phyloP scores from a whole-genome alignment of 495 filamentous ascomycete genomes.

The Penicillium atrosanguineum region DNA sequence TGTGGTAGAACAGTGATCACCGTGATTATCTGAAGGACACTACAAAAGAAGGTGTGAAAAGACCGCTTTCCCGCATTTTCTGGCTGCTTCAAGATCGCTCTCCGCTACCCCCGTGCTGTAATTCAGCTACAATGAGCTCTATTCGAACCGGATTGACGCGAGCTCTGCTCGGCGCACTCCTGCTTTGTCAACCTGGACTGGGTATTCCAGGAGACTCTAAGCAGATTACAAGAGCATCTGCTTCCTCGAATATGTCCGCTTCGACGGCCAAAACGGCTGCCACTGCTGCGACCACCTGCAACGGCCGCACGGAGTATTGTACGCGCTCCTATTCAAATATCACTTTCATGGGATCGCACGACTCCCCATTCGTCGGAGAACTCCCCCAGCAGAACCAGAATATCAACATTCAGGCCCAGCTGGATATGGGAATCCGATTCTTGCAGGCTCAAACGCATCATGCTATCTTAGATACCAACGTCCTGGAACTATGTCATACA shows the following conservation, averaged over 20 bases:
- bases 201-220: neutral
- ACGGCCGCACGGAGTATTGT: constrained; percentile 65
- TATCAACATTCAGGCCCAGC: constrained; percentile 60
- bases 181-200: constrained; percentile 11
- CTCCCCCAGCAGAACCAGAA: constrained; percentile 65
- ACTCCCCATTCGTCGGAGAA: constrained; percentile 62
- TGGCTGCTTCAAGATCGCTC: neutral
- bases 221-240: constrained; percentile 4
- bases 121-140: constrained; percentile 2
- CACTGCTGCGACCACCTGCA: constrained; percentile 45
- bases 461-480: constrained; percentile 34
- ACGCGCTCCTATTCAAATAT: constrained; percentile 60
- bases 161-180: constrained; percentile 10
- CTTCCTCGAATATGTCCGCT: constrained; percentile 6
- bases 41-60: neutral
- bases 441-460: constrained; percentile 68
- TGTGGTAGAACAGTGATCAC: neutral
- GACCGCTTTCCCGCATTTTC: neutral
- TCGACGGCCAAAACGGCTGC: constrained; percentile 60
- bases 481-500: constrained; percentile 64
- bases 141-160: neutral
- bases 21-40: neutral
- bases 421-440: constrained; percentile 66
- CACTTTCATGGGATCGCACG: constrained; percentile 68
- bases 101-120: neutral